phyloP scores from a whole-genome alignment of 2,329 filamentous ascomycete species.

The Colletotrichum australisinense region DNA sequence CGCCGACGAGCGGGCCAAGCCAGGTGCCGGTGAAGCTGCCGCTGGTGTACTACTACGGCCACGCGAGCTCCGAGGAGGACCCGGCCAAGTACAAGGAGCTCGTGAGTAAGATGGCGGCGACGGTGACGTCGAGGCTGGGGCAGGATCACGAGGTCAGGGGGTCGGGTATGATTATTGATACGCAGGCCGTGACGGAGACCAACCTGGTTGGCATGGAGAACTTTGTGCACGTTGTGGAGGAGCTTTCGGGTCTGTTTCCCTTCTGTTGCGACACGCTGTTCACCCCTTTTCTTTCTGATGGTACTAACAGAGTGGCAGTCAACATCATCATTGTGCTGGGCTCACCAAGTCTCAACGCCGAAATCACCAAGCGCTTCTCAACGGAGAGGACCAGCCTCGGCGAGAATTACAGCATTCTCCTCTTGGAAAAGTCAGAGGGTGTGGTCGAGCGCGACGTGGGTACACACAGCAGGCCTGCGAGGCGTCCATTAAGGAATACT shows the following conservation, averaged over 20 bases:
- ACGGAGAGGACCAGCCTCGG: slow-evolving; percentile 65
- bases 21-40: slow-evolving; percentile 91
- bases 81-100: slow-evolving; percentile 78
- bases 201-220: slow-evolving; percentile 78
- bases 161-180: slow-evolving; percentile 88
- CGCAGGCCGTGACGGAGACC: slow-evolving; percentile 75
- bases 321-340: slow-evolving; percentile 87
- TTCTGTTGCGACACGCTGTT: neutral
- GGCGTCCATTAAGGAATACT: slow-evolving; percentile 88
- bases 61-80: slow-evolving; percentile 78
- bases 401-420: slow-evolving; percentile 80
- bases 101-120: slow-evolving; percentile 80
- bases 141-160: slow-evolving; percentile 78
- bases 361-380: slow-evolving; percentile 78
- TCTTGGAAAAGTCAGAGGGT: slow-evolving; percentile 86
- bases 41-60: slow-evolving; percentile 89
- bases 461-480: slow-evolving; percentile 82
- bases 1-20: slow-evolving; percentile 90
- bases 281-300: neutral
- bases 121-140: slow-evolving; percentile 80
- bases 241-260: slow-evolving; percentile 58
- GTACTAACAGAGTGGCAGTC: slow-evolving; percentile 64
- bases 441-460: slow-evolving; percentile 79
- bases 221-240: slow-evolving; percentile 78
- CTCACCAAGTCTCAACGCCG: slow-evolving; percentile 79